Percentiles rank a stretch among this genome's conserved stretches.
phyloP scores from a whole-genome alignment of 139 green algal genomes.

The Haematococcus lacustris region DNA sequence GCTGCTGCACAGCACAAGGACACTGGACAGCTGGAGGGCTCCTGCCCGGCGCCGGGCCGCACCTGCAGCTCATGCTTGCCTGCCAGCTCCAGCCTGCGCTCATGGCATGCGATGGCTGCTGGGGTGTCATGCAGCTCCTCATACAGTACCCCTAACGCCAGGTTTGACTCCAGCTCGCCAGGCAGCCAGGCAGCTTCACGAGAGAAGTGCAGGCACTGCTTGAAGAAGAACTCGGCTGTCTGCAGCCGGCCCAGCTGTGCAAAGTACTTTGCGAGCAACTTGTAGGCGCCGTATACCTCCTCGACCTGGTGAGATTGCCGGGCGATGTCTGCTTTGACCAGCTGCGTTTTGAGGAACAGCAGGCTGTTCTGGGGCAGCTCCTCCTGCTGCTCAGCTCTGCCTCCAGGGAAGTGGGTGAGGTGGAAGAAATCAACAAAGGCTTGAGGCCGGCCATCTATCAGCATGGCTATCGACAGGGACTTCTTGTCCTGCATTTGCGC shows the following conservation, averaged over 20 bases:
- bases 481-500: conserved; percentile 31
- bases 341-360: conserved; percentile 35
- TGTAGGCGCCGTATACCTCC: conserved; percentile 24
- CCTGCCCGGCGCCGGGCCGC: no score
- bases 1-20: no score
- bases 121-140: conserved; percentile 35
- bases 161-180: conserved; percentile 47
- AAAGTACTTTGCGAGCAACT: conserved; percentile 43
- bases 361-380: conserved; percentile 30
- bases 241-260: conserved; percentile 29
- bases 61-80: conserved; percentile 9
- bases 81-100: conserved; percentile 36
- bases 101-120: conserved; percentile 43
- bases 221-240: conserved; percentile 42
- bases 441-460: conserved; percentile 41
- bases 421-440: conserved; percentile 55
- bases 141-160: conserved; percentile 48
- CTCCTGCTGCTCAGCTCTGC: not conserved
- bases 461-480: conserved; percentile 29
- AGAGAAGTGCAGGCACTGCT: conserved; percentile 21
- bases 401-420: conserved; percentile 20
- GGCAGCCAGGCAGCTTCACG: conserved; percentile 15
- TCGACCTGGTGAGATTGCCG: conserved; percentile 1
- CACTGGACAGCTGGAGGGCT: no score
- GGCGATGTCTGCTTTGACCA: conserved; percentile 31